Evolutionary conservation across 371 early-diverging fungal species (phyloP).

Genomic region (Rhizopus sp.): DNA sequence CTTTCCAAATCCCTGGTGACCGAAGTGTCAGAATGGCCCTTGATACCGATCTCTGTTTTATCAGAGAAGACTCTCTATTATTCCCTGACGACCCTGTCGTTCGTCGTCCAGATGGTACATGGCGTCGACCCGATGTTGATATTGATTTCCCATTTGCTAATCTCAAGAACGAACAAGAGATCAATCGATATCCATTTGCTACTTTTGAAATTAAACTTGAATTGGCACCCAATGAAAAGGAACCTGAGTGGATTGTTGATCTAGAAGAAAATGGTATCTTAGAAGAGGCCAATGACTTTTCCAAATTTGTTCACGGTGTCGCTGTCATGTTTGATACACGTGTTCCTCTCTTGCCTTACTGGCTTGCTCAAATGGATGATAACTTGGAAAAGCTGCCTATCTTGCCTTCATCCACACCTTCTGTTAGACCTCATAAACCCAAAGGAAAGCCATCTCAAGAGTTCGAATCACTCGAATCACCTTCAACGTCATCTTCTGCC

Average conservation of each 20-base stretch:
- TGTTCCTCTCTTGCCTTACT: conserved; percentile 95
- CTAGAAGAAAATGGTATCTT: conserved; percentile 90
- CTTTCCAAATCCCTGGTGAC: conserved; percentile 99
- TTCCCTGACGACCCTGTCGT: conserved; percentile 60
- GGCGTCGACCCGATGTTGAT: conserved; percentile 93
- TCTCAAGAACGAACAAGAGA: conserved; percentile 76
- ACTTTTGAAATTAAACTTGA: conserved; percentile 99
- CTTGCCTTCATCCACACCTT: conserved; percentile 24
- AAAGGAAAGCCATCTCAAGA: conserved; percentile 8
- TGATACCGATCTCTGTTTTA: conserved; percentile 98
- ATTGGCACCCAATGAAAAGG: conserved; percentile 81
- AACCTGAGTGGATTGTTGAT: conserved; percentile 95
- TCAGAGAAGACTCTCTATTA: conserved; percentile 89
- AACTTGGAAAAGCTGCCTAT: conserved; percentile 64
- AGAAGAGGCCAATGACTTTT: conserved; percentile 97
- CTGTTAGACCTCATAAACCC: conserved; percentile 19
- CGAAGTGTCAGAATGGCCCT: conserved; percentile 96
- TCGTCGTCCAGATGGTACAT: conserved; percentile 74
- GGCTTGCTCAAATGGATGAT: conserved; percentile 96
- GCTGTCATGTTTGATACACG: conserved; percentile 89
- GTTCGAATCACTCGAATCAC: neutral
- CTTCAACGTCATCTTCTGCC: neutral
- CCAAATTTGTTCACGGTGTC: conserved; percentile 98
- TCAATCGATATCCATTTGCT: conserved; percentile 95
- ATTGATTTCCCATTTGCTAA: conserved; percentile 85